phyloP scores from a whole-genome alignment of 164 flowering plant species.

The Malania oleifera region DNA sequence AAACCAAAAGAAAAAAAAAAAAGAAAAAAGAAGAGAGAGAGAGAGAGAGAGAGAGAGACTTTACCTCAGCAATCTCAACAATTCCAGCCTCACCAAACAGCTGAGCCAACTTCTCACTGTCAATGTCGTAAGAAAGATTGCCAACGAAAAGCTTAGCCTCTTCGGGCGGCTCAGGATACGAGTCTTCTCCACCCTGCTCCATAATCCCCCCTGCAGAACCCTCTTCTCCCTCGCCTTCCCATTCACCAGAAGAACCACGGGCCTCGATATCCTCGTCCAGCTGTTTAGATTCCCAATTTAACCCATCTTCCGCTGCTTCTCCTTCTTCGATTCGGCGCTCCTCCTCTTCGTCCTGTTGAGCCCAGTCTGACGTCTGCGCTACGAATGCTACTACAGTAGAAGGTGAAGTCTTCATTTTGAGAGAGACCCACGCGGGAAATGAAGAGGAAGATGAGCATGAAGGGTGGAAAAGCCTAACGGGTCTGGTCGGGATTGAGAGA shows the following conservation, averaged over 20 bases:
- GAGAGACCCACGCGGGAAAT: not conserved
- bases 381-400: not conserved
- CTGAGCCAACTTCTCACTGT: not conserved
- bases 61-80: not conserved
- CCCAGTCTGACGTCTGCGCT: not conserved
- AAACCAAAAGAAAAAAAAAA: no score
- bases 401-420: not conserved
- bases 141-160: conserved; percentile 1
- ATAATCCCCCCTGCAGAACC: not conserved
- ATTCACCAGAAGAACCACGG: no score
- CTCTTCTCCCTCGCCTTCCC: not conserved
- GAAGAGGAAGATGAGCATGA: not conserved
- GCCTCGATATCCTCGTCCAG: not conserved
- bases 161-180: not conserved
- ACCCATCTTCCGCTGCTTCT: not conserved
- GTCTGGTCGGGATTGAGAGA: not conserved
- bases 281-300: no score
- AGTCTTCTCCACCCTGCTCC: not conserved
- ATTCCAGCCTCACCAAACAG: not conserved
- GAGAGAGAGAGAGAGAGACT: not conserved
- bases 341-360: not conserved
- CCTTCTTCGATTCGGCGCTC: not conserved
- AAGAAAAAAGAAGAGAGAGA: not conserved
- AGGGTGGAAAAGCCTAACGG: not conserved
- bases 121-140: not conserved